These are phyloP conservation scores for Fusarium pseudonygamai DNA, from an alignment of 2,329 filamentous ascomycete species.

Conservation along the genomic window DNA sequence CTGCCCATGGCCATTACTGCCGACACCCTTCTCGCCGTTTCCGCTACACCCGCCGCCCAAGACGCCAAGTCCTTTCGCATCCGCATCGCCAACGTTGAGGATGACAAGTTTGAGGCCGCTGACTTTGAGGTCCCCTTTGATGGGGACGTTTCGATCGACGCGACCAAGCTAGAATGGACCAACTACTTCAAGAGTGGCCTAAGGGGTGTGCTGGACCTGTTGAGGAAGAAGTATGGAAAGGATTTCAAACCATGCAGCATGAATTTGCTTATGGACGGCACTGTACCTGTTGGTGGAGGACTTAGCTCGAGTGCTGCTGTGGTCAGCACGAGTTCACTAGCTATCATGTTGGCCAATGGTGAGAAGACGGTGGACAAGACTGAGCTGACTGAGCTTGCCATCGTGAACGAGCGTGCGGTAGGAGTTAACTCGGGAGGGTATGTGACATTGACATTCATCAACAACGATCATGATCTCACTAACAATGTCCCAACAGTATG, in stretches of 20 bases:
- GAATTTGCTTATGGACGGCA: conserved; percentile 90
- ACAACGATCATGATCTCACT: background rate
- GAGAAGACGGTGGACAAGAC: conserved; percentile 85
- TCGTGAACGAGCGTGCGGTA: conserved; percentile 92
- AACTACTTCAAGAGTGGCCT: conserved; percentile 98
- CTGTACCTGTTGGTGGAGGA: conserved; percentile 90
- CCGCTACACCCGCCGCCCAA: conserved; percentile 59
- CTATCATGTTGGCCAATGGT: conserved; percentile 87
- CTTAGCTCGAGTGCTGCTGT: conserved; percentile 95
- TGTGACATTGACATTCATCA: conserved; percentile 43
- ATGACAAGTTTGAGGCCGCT: conserved; percentile 76
- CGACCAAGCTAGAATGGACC: conserved; percentile 89
- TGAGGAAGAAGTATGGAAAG: conserved; percentile 72
- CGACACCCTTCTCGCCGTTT: conserved; percentile 88
- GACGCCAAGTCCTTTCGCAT: conserved; percentile 69
- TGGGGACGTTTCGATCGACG: conserved; percentile 80
- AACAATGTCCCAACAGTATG: conserved; percentile 70
- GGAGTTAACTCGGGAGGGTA: conserved; percentile 96
- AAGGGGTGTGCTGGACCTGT: conserved; percentile 79
- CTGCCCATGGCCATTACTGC: conserved; percentile 95
- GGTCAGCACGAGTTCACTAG: conserved; percentile 87
- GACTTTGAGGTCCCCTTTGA: conserved; percentile 76
- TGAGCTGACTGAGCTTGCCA: conserved; percentile 89
- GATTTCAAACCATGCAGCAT: conserved; percentile 75
- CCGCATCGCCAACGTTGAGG: conserved; percentile 81